Base-by-base conservation (phyloP, 257 asterid genomes). In the Rauvolfia tetraphylla region DNA sequence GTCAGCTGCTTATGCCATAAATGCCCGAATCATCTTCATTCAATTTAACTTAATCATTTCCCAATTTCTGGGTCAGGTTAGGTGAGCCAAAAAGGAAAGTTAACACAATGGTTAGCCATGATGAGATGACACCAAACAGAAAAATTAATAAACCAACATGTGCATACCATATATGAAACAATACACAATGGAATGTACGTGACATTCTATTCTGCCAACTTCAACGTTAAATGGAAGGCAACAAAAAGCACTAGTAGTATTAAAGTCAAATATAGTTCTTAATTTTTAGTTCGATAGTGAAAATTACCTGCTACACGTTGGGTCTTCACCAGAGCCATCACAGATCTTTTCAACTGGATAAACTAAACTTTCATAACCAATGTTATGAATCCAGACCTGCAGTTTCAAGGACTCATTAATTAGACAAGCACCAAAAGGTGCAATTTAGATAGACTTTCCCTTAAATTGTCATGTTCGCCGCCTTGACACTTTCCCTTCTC, bases 311-410 rank as follows among this genome's bases (percentile, higher is more conserved):
- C 98, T 90, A 85, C 99, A 95, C 62, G 88, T 85, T 44, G 99
- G 97, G 82, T 95, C 99, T 85, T 95, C 99, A 57, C 99, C 99
- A 33, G 99, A 95, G 80, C 79, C 86, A 83, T 93, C 99, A 66
- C 99, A 95, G 73, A 90, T 87, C 82, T 81, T 87, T 87, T 95
- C 99, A n/a, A 78, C 84, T 34, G 87, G 66, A 75, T 83, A 89
- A 73, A 83, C 79, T 27, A 93, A 84, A 84, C 89, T 93, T 82
- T 85, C 97, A 27, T 83, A 72, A 73, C 88, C 88, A 31, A 80
- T 23, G 59, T 78, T 81, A 80, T 87, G 82, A 79, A 93, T 85
- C 99, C 99, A 95, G 61, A 95, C 97, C 99, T 95, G 81, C 81
- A 87, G 29, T 71, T 74, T 22, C 63, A 83, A 72, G 72, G 34